These are phyloP conservation scores for Tilletiopsis washingtonensis DNA, from an alignment of 1,284 basidiomycete species.

Conservation along the genomic window DNA sequence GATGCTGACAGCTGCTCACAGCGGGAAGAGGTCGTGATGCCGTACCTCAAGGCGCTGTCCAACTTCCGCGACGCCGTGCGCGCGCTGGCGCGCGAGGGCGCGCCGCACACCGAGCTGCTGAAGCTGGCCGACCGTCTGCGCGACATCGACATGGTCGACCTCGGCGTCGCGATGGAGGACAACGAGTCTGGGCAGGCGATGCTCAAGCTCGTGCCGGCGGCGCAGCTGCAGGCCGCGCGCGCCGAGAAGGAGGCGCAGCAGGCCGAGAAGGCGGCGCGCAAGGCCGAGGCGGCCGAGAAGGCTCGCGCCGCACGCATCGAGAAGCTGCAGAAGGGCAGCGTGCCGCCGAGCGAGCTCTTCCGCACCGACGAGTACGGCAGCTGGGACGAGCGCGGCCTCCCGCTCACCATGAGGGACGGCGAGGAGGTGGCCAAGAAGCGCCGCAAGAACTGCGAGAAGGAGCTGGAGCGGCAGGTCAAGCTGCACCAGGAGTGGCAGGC, in stretches of 20 bases:
- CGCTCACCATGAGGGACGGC: conserved; percentile 72
- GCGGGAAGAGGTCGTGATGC: conserved; percentile 79
- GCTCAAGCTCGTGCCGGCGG: conserved; percentile 81
- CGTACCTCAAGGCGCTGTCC: conserved; percentile 76
- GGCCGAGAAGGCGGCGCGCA: conserved; percentile 72
- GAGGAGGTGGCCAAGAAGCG: conserved; percentile 76
- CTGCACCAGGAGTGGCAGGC: conserved; percentile 32
- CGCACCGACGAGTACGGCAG: conserved; percentile 57
- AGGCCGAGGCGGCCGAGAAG: conserved; percentile 64
- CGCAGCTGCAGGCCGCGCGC: conserved; percentile 70
- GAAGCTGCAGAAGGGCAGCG: conserved; percentile 74
- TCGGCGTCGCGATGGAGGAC: conserved; percentile 93
- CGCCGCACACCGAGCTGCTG: conserved; percentile 32
- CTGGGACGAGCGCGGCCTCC: conserved; percentile 79
- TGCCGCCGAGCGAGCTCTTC: conserved; percentile 72
- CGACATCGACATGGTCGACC: conserved; percentile 78
- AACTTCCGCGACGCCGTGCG: conserved; percentile 87
- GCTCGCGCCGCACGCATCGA: conserved; percentile 66
- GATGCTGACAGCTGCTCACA: conserved; percentile 40
- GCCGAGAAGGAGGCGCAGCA: conserved; percentile 77
- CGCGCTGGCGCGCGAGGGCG: conserved; percentile 61
- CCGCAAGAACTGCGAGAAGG: conserved; percentile 73
- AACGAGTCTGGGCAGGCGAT: conserved; percentile 70
- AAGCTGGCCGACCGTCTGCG: conserved; percentile 65
- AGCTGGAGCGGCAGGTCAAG: conserved; percentile 60